A percentile compares a stretch with the other conserved stretches of the same genome.
phyloP scores from a whole-genome alignment of 148 eudicot genomes.

The Cornus controversa region DNA sequence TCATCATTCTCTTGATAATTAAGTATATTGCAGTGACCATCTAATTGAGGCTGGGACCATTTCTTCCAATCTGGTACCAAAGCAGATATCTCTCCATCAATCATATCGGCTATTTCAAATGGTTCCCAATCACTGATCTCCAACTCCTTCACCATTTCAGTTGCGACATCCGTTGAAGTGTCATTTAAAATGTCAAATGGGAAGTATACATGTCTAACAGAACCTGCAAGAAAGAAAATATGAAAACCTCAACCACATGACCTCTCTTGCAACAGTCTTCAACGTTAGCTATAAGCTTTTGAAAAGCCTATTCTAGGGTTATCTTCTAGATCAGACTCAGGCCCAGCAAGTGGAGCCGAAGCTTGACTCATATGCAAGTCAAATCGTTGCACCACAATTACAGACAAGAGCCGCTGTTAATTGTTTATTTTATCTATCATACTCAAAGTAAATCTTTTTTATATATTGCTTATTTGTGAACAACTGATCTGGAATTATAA shows the following conservation, averaged over 20 bases:
- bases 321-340: neutral
- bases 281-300: neutral
- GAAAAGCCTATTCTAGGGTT: neutral
- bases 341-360: neutral
- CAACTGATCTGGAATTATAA: neutral
- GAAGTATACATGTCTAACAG: slow-evolving; percentile 39
- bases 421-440: too few species aligned
- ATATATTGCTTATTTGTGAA: neutral
- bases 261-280: neutral
- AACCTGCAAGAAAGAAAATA: slow-evolving; percentile 28
- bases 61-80: slow-evolving; percentile 41
- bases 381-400: too few species aligned
- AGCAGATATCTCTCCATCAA: slow-evolving; percentile 43
- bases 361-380: neutral
- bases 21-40: slow-evolving; percentile 14
- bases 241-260: neutral
- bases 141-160: slow-evolving; percentile 56
- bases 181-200: slow-evolving; percentile 46
- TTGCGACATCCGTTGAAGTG: slow-evolving; percentile 46
- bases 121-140: slow-evolving; percentile 51
- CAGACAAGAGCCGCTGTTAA: too few species aligned
- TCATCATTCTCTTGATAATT: slow-evolving; percentile 33
- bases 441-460: neutral
- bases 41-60: slow-evolving; percentile 3
- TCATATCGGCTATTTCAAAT: slow-evolving; percentile 49